Evolutionary conservation across 1,284 basidiomycete species (phyloP).

Genomic region (Tilletiaria anomala): DNA sequence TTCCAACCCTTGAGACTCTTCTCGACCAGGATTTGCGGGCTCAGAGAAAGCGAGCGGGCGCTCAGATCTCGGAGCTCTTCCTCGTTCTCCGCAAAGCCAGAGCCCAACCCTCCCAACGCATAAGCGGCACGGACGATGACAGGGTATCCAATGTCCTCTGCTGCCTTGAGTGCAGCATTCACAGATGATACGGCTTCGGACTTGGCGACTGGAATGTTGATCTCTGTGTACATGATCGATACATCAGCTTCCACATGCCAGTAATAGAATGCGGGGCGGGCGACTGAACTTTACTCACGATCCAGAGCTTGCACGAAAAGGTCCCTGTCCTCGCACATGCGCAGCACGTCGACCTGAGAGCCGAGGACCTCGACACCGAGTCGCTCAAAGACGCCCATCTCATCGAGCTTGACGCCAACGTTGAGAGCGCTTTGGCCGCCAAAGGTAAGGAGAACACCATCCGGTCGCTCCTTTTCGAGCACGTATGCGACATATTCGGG

Average conservation of each 20-base stretch:
- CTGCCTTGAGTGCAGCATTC: constrained; percentile 77
- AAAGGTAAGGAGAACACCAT: constrained; percentile 92
- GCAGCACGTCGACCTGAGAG: constrained; percentile 75
- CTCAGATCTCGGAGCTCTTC: constrained; percentile 89
- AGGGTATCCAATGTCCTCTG: constrained; percentile 83
- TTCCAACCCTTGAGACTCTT: constrained; percentile 99
- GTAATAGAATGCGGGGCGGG: not conserved
- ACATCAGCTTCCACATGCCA: not conserved
- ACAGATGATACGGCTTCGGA: constrained; percentile 96
- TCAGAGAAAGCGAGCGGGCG: constrained; percentile 76
- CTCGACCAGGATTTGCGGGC: constrained; percentile 92
- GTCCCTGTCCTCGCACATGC: constrained; percentile 68
- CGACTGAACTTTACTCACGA: constrained; percentile 45
- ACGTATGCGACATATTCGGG: constrained; percentile 97
- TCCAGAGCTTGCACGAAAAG: constrained; percentile 93
- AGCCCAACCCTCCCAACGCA: constrained; percentile 94
- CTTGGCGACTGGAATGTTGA: constrained; percentile 90
- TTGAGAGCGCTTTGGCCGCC: constrained; percentile 96
- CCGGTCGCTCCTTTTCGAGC: constrained; percentile 92
- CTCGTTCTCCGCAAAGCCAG: constrained; percentile 89
- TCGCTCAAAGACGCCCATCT: constrained; percentile 91
- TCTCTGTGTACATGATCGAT: constrained; percentile 52
- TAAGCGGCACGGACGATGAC: constrained; percentile 97
- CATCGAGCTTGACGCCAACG: constrained; percentile 91
- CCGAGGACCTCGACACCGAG: constrained; percentile 88